Percentiles rank a stretch among this genome's conserved stretches.
phyloP scores from a whole-genome alignment of 768 basidiomycete species.

The Russula vinacea region DNA sequence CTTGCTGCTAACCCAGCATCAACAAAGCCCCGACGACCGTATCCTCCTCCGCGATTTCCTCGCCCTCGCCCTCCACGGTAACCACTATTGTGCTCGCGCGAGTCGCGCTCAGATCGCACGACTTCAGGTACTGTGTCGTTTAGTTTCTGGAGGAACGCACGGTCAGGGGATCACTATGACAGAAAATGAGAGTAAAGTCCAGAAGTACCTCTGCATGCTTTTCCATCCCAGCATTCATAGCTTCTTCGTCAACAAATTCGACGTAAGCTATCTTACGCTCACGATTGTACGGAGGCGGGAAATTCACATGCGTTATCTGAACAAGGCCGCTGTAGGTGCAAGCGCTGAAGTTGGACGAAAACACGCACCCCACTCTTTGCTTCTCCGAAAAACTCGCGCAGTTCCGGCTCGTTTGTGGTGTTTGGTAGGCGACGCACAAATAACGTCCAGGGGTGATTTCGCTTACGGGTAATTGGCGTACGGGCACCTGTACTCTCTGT shows the following conservation, averaged over 20 bases:
- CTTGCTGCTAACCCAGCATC: slow-evolving; percentile 64
- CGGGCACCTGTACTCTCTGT: slow-evolving; percentile 60
- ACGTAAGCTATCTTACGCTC: slow-evolving; percentile 70
- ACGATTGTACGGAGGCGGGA: slow-evolving; percentile 53
- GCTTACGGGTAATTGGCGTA: slow-evolving; percentile 66
- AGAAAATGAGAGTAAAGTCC: slow-evolving; percentile 5
- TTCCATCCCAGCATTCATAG: slow-evolving; percentile 75
- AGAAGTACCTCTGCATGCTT: slow-evolving; percentile 66
- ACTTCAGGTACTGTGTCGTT: slow-evolving; percentile 65
- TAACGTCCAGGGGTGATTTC: slow-evolving; percentile 76
- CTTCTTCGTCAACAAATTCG: slow-evolving; percentile 85
- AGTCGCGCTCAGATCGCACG: slow-evolving; percentile 60
- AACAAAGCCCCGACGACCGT: slow-evolving; percentile 61
- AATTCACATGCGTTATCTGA: slow-evolving; percentile 66
- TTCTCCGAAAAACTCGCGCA: slow-evolving; percentile 75
- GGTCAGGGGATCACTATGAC: slow-evolving; percentile 22
- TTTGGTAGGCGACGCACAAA: slow-evolving; percentile 68
- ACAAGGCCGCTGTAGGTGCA: not conserved
- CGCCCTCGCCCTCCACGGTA: slow-evolving; percentile 50
- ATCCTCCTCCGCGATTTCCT: slow-evolving; percentile 52
- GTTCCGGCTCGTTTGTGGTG: slow-evolving; percentile 56
- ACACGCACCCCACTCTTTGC: slow-evolving; percentile 60
- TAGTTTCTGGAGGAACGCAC: slow-evolving; percentile 51
- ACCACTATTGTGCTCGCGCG: slow-evolving; percentile 32
- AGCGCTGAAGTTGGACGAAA: slow-evolving; percentile 10